Base-by-base conservation (phyloP, 2,329 filamentous ascomycete species). In the Colletotrichum sp. region DNA sequence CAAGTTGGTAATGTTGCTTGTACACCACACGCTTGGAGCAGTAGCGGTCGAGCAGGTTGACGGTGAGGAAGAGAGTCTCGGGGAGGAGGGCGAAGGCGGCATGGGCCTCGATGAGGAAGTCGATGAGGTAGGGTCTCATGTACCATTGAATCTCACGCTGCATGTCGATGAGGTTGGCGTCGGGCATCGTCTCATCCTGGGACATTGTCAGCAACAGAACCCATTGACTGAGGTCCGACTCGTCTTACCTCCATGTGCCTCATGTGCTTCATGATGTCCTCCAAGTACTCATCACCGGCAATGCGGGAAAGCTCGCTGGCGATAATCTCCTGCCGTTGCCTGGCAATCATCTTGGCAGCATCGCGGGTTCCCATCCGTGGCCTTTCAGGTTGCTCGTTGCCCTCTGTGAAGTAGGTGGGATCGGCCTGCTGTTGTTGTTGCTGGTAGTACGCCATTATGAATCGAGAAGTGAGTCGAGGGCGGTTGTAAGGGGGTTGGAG, bases 61-160 rank as follows among this genome's bases (percentile, higher is more conserved):
- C 93, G 39, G 97, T 96, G 73, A 99, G 92, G 89, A 98, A 98
- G 68, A 99, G 91, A 2, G 97, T 99, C 85, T 98, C 96, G 55
- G 97, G 96, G 15, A 99, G 91, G 13, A 99, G 91, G 80, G 95
- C 94, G 87, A 99, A 99, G 77, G 96, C 96, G 79, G 95, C 94
- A 83, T 99, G 97, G 67, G 96, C 97, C 90, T 99, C 97, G 81
- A 99, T 94, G 80, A 99, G 92, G 87, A 99, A 99, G 88, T 99
- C 97, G 83, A 99, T 95, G 44, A 99, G 93, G 85, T 98, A 99
- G 1, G 97, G 97, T 81, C 97, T 91, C 97, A 99, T 99, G 87
- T 98, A 99, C 97, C 97, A 99, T 84, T 99, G 96, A 78, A 99
- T 99, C 90, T 99, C 97, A 79, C 96, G 96, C 87, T 99, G 97